phyloP scores from a whole-genome alignment of 2,329 filamentous ascomycete genomes.

The Calycina marina region DNA sequence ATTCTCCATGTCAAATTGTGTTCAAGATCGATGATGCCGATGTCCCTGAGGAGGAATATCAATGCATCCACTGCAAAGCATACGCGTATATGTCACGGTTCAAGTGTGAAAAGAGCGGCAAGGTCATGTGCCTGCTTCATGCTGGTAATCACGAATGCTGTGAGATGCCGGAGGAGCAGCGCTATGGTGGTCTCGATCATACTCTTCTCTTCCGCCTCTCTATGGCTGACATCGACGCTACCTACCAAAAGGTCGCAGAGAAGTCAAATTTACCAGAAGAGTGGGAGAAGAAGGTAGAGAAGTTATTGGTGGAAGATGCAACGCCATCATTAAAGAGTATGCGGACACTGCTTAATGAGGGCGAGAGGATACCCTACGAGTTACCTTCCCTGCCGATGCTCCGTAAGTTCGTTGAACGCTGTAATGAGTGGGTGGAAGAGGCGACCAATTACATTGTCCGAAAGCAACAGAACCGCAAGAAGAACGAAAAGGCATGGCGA shows the following conservation, averaged over 20 bases:
- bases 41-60: constrained; percentile 80
- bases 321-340: constrained; percentile 77
- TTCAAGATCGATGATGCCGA: constrained; percentile 57
- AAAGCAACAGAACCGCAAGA: constrained; percentile 93
- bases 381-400: constrained; percentile 70
- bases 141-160: constrained; percentile 74
- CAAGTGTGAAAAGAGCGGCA: constrained; percentile 68
- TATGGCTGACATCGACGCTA: constrained; percentile 50
- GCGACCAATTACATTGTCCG: constrained; percentile 91
- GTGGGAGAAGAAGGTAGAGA: constrained; percentile 85
- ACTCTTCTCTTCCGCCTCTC: constrained; percentile 64
- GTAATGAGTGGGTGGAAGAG: constrained; percentile 96
- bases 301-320: constrained; percentile 67
- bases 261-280: constrained; percentile 73
- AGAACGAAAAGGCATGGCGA: constrained; percentile 81
- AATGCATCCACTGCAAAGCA: constrained; percentile 81
- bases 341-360: constrained; percentile 73
- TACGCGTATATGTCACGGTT: constrained; percentile 87
- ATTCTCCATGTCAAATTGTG: constrained; percentile 37
- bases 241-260: constrained; percentile 66
- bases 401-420: constrained; percentile 82
- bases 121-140: constrained; percentile 70
- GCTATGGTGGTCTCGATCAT: constrained; percentile 58
- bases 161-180: constrained; percentile 47
- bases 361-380: constrained; percentile 88